Percentiles rank a stretch among this genome's conserved stretches.
Conservation (phyloP, 495 filamentous ascomycete species). For the Penicillium paxilli region DNA sequence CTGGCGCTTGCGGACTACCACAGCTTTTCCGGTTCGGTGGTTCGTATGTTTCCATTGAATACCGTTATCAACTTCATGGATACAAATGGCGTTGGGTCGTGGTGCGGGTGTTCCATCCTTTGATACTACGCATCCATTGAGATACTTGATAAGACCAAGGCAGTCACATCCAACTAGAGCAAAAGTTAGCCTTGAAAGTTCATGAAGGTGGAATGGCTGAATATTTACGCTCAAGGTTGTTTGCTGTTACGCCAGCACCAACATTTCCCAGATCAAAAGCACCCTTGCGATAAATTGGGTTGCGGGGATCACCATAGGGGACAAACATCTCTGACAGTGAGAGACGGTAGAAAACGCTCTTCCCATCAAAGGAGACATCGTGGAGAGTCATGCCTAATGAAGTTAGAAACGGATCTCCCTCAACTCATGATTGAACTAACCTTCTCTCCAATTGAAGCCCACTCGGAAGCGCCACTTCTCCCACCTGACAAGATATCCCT, state of each 20-base stretch:
- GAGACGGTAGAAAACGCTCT: constrained; percentile 68
- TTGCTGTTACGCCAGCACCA: too few relatives aligned
- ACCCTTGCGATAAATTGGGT: constrained; percentile 63
- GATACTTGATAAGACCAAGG: constrained; percentile 63
- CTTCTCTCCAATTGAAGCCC: constrained; percentile 65
- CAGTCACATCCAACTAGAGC: constrained; percentile 69
- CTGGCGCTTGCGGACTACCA: constrained; percentile 55
- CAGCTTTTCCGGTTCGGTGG: constrained; percentile 55
- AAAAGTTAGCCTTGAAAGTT: too few relatives aligned
- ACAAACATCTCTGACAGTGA: constrained; percentile 78
- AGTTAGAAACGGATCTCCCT: too few relatives aligned
- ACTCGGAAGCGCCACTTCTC: constrained; percentile 69
- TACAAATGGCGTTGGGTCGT: constrained; percentile 59
- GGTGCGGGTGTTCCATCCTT: constrained; percentile 49
- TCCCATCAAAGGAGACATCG: constrained; percentile 65
- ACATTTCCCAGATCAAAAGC: constrained; percentile 72
- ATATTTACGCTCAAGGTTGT: too few relatives aligned
- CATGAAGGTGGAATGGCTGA: constrained; percentile 68
- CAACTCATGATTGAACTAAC: too few relatives aligned
- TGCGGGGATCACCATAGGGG: constrained; percentile 61
- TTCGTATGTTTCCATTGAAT: constrained; percentile 73
- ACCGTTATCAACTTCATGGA: constrained; percentile 67
- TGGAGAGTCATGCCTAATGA: too few relatives aligned
- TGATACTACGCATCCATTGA: constrained; percentile 56
- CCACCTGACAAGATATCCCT: constrained; percentile 52